Evolutionary conservation across 2,329 filamentous ascomycete species (phyloP), one percentile per base, ranked within the genome.

Genomic region (Penicillium crustosum): DNA sequence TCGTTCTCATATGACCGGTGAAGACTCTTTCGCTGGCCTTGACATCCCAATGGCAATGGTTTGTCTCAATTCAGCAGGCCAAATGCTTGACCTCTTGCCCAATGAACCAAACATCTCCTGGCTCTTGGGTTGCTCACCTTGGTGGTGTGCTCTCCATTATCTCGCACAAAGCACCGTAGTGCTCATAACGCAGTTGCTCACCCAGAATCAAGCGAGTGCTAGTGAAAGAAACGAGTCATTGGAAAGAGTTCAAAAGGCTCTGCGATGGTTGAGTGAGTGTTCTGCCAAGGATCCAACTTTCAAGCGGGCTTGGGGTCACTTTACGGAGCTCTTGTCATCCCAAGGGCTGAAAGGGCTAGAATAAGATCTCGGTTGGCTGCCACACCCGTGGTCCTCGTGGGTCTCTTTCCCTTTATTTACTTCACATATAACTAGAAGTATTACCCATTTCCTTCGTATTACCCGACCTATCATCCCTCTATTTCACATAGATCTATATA

Each of bases 141-240:
- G 76, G 77, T 78, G 75, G 73, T 72, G 66, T 59, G 63, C 75
- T 21, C 63, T 78, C 23, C 75, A 78, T 54, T 74, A 74, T 41
- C 55, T 78, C 21, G 74, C 78, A 58, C 77, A 78, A 57, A 70
- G 75, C 4, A 68, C 66, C 0, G 73, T 71, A 5, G 66, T 79
- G 15, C 62, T 79, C n/a, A 66, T 78, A 38, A 72, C 76, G 9
- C 69, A 76, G 51, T 61, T 76, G 4, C 66, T 75, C 25, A 68
- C 71, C 29, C 64, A 70, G n/a, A 64, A 65, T 21, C 65, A 68
- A 39, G 65, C 70, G 12, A 69, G 71, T 42, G 68, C 70, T 3
- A 51, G 66, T 27, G 66, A 70, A 36, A 66, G 69, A 8, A 61
- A 61, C 6, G 59, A 54, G 2, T 63, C 73, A 8, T 48, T 73